Evolutionary conservation across 2,329 filamentous ascomycete genomes (phyloP), one percentile per base, ranked within the genome.

Genomic region (Colletotrichum cuscutae): DNA sequence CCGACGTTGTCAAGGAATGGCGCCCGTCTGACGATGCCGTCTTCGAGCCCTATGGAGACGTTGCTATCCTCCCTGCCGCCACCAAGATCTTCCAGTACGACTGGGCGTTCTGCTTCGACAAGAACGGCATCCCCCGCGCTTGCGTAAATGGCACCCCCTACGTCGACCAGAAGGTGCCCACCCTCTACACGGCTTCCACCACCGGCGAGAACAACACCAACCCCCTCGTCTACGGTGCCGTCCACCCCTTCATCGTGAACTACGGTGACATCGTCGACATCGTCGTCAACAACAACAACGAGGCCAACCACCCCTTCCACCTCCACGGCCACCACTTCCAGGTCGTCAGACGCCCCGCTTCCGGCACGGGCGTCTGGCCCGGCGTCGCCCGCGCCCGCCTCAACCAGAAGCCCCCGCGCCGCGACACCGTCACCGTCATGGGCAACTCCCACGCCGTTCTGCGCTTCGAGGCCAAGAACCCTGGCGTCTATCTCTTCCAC

Each of bases 121-220:
- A 81, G 32, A 89, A 94, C 75, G 90, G 90, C 8, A 87, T 89
- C 35, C 88, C 87, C 70, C 92, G 93, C 32, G 86, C 87, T 12
- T 89, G 85, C 77, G 85, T 91, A 81, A 95, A 94, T 81, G 88
- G 89, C 75, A 82, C 90, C 57, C 91, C 91, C 7, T 95, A 93
- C 78, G 87, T 92, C n/a, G 74, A 80, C 8, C 92, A 92, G 64
- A 89, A 90, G 77, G 92, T 94, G 0, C 93, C 93, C 0, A 90
- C 91, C 0, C 83, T 95, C 6, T 95, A 94, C 85, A 91, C 91
- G 3, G 92, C 88, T n/a, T 85, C 93, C 3, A 90, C 90, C 0
- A 83, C 88, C 1, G 88, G 88, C 5, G 76, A 80, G 1, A 76
- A 81, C 77, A 86, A 86, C 77, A 81, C 79, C 6, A 78, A 87